Percentiles rank a stretch among this genome's conserved stretches.
Conservation (phyloP, 2,329 filamentous ascomycete genomes). For the Hypomyces rosellus region DNA sequence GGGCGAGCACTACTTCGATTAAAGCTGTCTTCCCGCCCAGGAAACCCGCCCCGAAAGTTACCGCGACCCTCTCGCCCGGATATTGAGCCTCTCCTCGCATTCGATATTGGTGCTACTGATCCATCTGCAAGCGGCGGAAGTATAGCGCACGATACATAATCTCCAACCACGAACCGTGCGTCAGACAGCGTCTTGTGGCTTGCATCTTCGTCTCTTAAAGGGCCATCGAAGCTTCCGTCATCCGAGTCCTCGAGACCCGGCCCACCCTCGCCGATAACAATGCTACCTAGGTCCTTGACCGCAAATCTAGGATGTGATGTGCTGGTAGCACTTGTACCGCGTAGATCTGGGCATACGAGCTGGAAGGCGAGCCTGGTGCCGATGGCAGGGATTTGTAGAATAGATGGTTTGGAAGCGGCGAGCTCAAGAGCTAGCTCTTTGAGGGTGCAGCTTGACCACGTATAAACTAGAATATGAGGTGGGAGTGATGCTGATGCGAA, state of each 20-base stretch:
- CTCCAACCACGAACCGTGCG: constrained; percentile 77
- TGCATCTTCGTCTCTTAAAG: constrained; percentile 44
- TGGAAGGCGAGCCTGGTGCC: constrained; percentile 85
- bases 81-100: constrained; percentile 20
- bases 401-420: constrained; percentile 53
- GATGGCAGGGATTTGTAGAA: constrained; percentile 67
- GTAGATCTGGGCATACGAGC: constrained; percentile 74
- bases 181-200: constrained; percentile 69
- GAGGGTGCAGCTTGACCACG: constrained; percentile 76
- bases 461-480: constrained; percentile 72
- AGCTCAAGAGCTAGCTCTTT: constrained; percentile 75
- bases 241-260: constrained; percentile 37
- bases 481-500: constrained; percentile 56
- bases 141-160: constrained; percentile 80
- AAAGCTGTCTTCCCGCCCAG: constrained; percentile 21
- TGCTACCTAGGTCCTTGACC: constrained; percentile 74
- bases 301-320: constrained; percentile 52
- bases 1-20: constrained; percentile 30
- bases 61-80: constrained; percentile 19
- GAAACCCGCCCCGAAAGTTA: constrained; percentile 18
- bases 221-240: constrained; percentile 28
- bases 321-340: constrained; percentile 22
- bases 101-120: constrained; percentile 58
- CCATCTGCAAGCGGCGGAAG: constrained; percentile 70
- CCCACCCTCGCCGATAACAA: constrained; percentile 63